A percentile compares a stretch with the other conserved stretches of the same genome.
Evolutionary conservation across 352 stramenopile species (phyloP).

Genomic region (Thraustotheca clavata): DNA sequence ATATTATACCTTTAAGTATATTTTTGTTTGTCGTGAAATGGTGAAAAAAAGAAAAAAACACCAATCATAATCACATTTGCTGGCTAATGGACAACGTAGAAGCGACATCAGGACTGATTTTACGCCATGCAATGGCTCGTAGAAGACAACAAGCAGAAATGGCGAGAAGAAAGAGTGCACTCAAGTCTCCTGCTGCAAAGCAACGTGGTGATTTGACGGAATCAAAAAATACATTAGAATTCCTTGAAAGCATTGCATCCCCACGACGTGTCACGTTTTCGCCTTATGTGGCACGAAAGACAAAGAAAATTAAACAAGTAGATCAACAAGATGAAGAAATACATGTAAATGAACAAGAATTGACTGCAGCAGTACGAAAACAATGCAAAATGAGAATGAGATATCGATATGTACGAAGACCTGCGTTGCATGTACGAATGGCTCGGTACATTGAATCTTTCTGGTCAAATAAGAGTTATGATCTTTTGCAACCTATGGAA

Average conservation of each 20-base stretch:
- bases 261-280: conserved; percentile 19
- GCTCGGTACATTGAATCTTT: neutral
- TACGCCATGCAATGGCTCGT: too few species aligned
- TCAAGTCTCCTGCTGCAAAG: neutral
- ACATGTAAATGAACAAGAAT: neutral
- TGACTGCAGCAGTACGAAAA: neutral
- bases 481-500: neutral
- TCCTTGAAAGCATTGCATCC: neutral
- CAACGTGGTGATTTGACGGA: neutral
- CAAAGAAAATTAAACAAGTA: neutral
- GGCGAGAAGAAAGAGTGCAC: neutral
- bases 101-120: too few species aligned
- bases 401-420: neutral
- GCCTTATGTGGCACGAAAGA: neutral
- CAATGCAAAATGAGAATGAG: conserved; percentile 11
- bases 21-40: too few species aligned
- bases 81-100: too few species aligned
- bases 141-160: neutral
- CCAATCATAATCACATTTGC: too few species aligned
- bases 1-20: too few species aligned
- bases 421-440: neutral
- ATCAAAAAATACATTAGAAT: neutral
- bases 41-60: too few species aligned
- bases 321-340: neutral
- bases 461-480: neutral